Percentiles rank a stretch among this genome's conserved stretches.
These are phyloP conservation scores for Panicum miliaceum DNA, from an alignment of 176 grass and related monocot species.

Conservation along the genomic window DNA sequence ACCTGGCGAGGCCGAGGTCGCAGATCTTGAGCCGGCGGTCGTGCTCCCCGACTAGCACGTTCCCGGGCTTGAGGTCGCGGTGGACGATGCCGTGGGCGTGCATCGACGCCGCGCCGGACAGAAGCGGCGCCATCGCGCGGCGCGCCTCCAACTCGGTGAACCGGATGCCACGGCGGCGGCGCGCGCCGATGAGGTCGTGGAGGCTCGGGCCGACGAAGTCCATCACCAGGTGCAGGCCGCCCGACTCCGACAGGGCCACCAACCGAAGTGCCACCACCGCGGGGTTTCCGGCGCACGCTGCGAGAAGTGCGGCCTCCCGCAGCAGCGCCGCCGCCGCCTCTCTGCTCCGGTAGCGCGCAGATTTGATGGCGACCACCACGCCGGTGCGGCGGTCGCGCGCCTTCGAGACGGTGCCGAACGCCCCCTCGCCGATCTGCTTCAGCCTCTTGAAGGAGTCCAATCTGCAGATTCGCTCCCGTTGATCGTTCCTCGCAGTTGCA, in stretches of 20 bases:
- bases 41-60: background rate
- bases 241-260: background rate
- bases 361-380: background rate
- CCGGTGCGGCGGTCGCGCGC: background rate
- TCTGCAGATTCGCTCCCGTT: too few relatives aligned
- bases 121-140: background rate
- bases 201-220: background rate
- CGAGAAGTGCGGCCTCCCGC: background rate
- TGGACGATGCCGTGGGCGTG: background rate
- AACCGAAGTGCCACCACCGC: background rate
- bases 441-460: background rate
- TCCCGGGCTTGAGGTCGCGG: background rate
- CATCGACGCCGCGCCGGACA: background rate
- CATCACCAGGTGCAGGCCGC: background rate
- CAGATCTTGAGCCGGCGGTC: background rate
- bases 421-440: background rate
- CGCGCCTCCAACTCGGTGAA: background rate
- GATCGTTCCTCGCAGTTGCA: too few relatives aligned
- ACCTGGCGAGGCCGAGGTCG: background rate
- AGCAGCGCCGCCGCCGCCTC: background rate
- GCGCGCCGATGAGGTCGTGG: background rate
- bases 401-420: background rate
- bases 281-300: background rate
- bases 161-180: background rate
- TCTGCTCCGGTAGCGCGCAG: fast-evolving